Conservation (phyloP, 805 yeast species). For the Torulaspora maleeae region DNA sequence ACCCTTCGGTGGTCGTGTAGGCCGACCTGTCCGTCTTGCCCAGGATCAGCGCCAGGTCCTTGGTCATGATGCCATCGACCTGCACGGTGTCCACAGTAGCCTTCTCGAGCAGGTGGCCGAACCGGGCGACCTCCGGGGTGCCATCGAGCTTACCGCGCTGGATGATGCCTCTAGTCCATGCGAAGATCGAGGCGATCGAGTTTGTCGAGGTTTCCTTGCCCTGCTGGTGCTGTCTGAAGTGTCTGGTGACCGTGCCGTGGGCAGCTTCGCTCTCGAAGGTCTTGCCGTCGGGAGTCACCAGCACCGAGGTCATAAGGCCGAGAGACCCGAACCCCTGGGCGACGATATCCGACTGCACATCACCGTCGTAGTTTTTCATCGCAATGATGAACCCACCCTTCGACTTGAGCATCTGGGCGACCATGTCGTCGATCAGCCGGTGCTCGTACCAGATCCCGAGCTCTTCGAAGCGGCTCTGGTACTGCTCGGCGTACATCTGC, state of each 20-base stretch:
- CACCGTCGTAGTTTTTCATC: conserved; percentile 97
- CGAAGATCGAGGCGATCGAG: conserved; percentile 94
- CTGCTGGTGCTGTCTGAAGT: conserved; percentile 90
- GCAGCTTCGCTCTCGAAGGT: conserved; percentile 97
- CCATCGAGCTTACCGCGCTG: conserved; percentile 88
- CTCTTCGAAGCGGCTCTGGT: conserved; percentile 66
- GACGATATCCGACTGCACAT: conserved; percentile 92
- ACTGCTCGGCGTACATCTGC: conserved; percentile 64
- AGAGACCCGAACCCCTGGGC: conserved; percentile 98
- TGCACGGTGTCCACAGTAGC: conserved; percentile 85
- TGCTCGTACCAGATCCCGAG: conserved; percentile 95
- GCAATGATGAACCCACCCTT: conserved; percentile 94
- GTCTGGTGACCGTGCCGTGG: conserved; percentile 98
- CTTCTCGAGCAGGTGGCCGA: conserved; percentile 72
- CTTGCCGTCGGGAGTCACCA: conserved; percentile 94
- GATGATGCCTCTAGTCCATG: conserved; percentile 91
- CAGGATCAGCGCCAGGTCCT: conserved; percentile 85
- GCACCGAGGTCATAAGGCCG: conserved; percentile 96
- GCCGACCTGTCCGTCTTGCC: conserved; percentile 79
- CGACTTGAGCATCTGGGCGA: conserved; percentile 96
- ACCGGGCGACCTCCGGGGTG: conserved; percentile 78
- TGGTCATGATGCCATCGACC: conserved; percentile 85
- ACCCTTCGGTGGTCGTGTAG: conserved; percentile 89
- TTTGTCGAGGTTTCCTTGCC: conserved; percentile 97
- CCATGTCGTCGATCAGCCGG: conserved; percentile 96